phyloP scores from a whole-genome alignment of 75 land plant genomes.

The Isoetes taiwanensis region DNA sequence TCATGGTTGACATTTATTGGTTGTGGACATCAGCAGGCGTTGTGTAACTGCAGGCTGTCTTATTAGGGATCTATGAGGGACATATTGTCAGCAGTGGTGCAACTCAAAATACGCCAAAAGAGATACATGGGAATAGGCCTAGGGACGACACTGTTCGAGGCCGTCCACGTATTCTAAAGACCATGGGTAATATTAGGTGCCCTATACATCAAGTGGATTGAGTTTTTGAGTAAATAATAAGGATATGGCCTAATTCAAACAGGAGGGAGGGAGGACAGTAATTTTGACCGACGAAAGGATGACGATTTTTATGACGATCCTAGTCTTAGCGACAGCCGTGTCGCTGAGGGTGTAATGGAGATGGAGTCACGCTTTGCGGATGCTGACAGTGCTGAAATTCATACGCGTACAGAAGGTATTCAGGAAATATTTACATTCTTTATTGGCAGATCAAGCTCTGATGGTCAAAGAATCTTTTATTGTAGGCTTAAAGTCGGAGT shows the following conservation, averaged over 20 bases:
- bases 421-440: not conserved
- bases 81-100: slow-evolving; percentile 57
- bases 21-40: not conserved
- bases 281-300: slow-evolving; percentile 14
- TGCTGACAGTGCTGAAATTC: slow-evolving; percentile 12
- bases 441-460: not conserved
- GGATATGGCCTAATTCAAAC: not conserved
- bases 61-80: slow-evolving; percentile 64
- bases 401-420: not conserved
- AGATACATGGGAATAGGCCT: slow-evolving; percentile 31
- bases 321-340: slow-evolving; percentile 12
- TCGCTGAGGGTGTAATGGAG: slow-evolving; percentile 15
- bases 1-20: not conserved
- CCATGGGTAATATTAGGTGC: too few species aligned
- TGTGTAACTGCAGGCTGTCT: slow-evolving; percentile 29
- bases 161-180: slow-evolving; percentile 42
- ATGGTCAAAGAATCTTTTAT: not conserved
- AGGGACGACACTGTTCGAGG: slow-evolving; percentile 29
- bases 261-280: slow-evolving; percentile 17
- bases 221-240: too few species aligned
- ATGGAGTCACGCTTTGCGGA: slow-evolving; percentile 18
- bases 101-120: slow-evolving; percentile 37
- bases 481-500: slow-evolving; percentile 9
- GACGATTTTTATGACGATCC: slow-evolving; percentile 16
- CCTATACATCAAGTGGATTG: too few species aligned